Base-by-base conservation (phyloP, 352 stramenopile genomes). In the Peronospora tabacina region DNA sequence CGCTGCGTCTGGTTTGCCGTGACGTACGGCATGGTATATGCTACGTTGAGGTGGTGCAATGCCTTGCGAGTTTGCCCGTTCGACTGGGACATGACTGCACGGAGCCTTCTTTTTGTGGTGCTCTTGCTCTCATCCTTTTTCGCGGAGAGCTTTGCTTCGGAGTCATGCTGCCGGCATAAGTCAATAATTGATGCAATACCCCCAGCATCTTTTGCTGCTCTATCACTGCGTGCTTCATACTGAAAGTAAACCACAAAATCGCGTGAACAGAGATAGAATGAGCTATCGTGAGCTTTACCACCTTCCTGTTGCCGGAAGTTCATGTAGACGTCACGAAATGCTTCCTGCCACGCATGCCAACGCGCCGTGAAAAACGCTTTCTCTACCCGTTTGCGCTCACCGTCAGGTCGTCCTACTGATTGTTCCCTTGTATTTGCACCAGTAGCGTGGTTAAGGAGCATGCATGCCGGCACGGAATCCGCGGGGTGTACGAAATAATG, bases 401-500 rank as follows among this genome's bases (percentile, higher is more conserved):
- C 52, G 32, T 69, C 69, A 0, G 36, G 42, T 3, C 52, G 28
- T 35, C 52, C 51, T 3, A 54, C n/a, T n/a, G 66, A 55, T 7
- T 46, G 19, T 5, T 75, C 56, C 28, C 22, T 64, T 38, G 61
- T 66, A 12, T 43, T 68, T 12, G 47, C 33, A n/a, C 41, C 40
- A 13, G 50, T 53, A 20, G 74, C 55, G 37, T 66, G 66, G 29
- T 64, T 75, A n/a, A 75, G 40, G 12, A 72, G 61, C n/a, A 85
- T 58, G 8, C 63, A 85, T 10, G 67, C 49, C 8, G 79, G 76
- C 2, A 88, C 44, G 0, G 72, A 30, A 3, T 75, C 59, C 20
- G 70, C 75, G 8, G 79, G 79, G 30, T 88, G 67, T n/a, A 67
- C 54, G 37, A 82, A 90, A 45, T 87, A 88, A 24, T 77, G 70